Conservation (phyloP, 2,329 filamentous ascomycete genomes). For the Bisporella sp. region DNA sequence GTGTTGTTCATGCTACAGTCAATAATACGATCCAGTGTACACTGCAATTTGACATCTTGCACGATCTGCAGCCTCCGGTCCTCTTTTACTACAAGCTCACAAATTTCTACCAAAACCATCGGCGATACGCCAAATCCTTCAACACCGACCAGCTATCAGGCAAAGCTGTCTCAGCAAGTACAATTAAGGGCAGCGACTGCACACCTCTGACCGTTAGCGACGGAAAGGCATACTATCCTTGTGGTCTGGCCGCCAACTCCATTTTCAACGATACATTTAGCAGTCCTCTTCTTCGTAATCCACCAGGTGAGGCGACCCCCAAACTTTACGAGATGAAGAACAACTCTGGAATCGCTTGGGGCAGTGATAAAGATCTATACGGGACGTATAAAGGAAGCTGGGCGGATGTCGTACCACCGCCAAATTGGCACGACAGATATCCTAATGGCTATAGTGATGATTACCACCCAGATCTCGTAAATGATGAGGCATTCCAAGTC, state of each 20-base stretch:
- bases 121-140: slow-evolving; percentile 88
- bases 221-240: slow-evolving; percentile 79
- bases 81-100: slow-evolving; percentile 92
- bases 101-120: slow-evolving; percentile 98
- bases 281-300: slow-evolving; percentile 55
- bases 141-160: slow-evolving; percentile 79
- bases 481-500: slow-evolving; percentile 84
- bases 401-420: slow-evolving; percentile 68
- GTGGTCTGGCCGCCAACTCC: slow-evolving; percentile 93
- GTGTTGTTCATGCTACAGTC: slow-evolving; percentile 23
- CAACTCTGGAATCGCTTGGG: slow-evolving; percentile 72
- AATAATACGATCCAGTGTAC: slow-evolving; percentile 49
- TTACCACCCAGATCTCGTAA: slow-evolving; percentile 59
- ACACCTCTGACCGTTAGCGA: slow-evolving; percentile 57
- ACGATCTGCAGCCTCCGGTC: slow-evolving; percentile 73
- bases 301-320: slow-evolving; percentile 34
- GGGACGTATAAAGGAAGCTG: slow-evolving; percentile 59
- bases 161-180: slow-evolving; percentile 47
- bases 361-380: slow-evolving; percentile 75
- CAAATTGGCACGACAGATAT: slow-evolving; percentile 73
- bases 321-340: slow-evolving; percentile 66
- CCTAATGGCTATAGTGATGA: slow-evolving; percentile 61
- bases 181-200: slow-evolving; percentile 65
- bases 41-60: slow-evolving; percentile 72
- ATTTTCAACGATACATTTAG: slow-evolving; percentile 90